Base-by-base conservation (phyloP, 2,329 filamentous ascomycete species). In the Xylariomycetidae sp. region DNA sequence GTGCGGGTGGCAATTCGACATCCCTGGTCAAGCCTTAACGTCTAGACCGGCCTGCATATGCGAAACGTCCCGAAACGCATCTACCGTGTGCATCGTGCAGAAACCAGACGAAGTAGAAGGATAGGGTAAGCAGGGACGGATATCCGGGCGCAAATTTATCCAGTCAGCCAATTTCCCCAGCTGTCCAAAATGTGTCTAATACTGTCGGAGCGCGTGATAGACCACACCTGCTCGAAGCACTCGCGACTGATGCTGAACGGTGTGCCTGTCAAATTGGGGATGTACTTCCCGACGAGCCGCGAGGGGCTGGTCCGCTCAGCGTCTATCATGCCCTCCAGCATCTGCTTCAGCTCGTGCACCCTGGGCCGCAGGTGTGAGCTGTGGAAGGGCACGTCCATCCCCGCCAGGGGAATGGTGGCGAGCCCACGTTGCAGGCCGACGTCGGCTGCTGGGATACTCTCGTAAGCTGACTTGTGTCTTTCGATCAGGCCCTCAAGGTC, bases 371-470 rank as follows among this genome's bases (percentile, higher is more conserved):
- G 41, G 26, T 45, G 47, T 20, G 42, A 46, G 19, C 43, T 49
- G 39, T 58, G 55, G 32, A 58, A 58, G n/a, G 55, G 55, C 25
- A 58, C 50, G 36, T 58, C 54, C 25, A 58, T 49, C 6, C 53
- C 55, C 5, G 38, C 33, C 11, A 58, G 46, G 12, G 55, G 55
- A 3, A 58, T 46, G 3, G 54, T 56, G 13, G 55, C 55, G 10
- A 31, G 31, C 16, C 55, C 55, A 23, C 49, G 45, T 18, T 30
- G 30, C 6, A 54, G 38, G 5, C 34, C 34, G 2, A 52, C 33
- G 32, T 12, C 15, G n/a, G n/a, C n/a, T 16, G 32, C 34, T 16
- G 16, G 34, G 27, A 16, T 37, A 30, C 16, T 37, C 25, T 34
- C 41, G 31, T 27, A 44, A 13, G 2, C 11, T 16, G 16, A 38